phyloP scores from a whole-genome alignment of 2,329 filamentous ascomycete species.

The Fusarium sp. region DNA sequence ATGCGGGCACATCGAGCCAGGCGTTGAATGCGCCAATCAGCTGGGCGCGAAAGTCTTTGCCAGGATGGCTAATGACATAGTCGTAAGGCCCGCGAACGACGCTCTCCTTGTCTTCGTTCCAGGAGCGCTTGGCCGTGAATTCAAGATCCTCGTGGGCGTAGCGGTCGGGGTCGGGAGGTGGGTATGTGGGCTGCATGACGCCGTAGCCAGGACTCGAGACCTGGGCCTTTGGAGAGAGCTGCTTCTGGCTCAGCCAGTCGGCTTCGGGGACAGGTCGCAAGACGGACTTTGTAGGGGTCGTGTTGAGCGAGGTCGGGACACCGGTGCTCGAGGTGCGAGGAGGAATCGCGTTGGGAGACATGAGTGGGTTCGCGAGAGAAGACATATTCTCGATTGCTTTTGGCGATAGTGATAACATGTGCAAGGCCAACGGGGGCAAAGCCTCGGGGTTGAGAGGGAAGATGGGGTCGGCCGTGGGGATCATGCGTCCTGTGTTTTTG shows the following conservation, averaged over 20 bases:
- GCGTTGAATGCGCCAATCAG: slow-evolving; percentile 85
- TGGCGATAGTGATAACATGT: slow-evolving; percentile 45
- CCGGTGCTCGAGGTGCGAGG: slow-evolving; percentile 74
- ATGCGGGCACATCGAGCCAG: slow-evolving; percentile 80
- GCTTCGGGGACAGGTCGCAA: slow-evolving; percentile 69
- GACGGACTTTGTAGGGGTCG: slow-evolving; percentile 52
- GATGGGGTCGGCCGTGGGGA: slow-evolving; percentile 41
- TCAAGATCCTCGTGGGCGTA: slow-evolving; percentile 69
- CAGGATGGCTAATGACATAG: slow-evolving; percentile 82
- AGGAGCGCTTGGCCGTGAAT: slow-evolving; percentile 65
- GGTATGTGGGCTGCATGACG: slow-evolving; percentile 54
- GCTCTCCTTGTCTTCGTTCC: slow-evolving; percentile 81
- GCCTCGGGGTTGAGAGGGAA: slow-evolving; percentile 34
- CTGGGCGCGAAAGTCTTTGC: slow-evolving; percentile 86
- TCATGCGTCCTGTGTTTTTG: slow-evolving; percentile 42
- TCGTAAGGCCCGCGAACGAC: slow-evolving; percentile 84
- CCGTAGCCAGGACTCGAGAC: slow-evolving; percentile 33
- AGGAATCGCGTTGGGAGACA: slow-evolving; percentile 74
- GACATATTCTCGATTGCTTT: slow-evolving; percentile 46
- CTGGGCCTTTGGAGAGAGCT: slow-evolving; percentile 33
- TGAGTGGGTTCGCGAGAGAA: slow-evolving; percentile 49
- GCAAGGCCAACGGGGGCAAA: slow-evolving; percentile 36
- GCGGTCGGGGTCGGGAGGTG: slow-evolving; percentile 63
- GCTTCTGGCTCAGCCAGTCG: slow-evolving; percentile 68
- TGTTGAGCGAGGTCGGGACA: slow-evolving; percentile 50